phyloP scores from a whole-genome alignment of 495 filamentous ascomycete species.

The Apodospora peruviana region DNA sequence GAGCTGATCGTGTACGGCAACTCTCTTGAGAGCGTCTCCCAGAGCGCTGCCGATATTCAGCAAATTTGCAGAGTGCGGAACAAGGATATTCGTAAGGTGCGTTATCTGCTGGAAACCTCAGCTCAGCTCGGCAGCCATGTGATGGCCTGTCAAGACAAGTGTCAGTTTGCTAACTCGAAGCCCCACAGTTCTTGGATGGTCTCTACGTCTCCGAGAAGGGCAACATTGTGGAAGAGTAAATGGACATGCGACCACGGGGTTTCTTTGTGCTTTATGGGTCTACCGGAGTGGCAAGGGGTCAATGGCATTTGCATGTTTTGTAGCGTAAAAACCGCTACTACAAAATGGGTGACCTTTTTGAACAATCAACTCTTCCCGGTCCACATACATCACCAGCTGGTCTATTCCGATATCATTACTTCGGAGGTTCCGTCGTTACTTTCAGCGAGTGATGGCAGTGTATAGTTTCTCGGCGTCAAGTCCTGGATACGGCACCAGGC shows the following conservation, averaged over 20 bases:
- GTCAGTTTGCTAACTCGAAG: neutral
- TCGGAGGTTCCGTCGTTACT: neutral
- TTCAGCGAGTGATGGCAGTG: neutral
- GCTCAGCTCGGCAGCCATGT: neutral
- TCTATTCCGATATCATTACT: neutral
- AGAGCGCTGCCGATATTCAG: slow-evolving; percentile 97
- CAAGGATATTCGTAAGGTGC: slow-evolving; percentile 99
- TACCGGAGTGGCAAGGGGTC: slow-evolving; percentile 36
- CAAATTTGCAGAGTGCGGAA: slow-evolving; percentile 98
- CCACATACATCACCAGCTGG: neutral
- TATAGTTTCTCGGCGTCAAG: neutral
- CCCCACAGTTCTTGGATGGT: slow-evolving; percentile 97
- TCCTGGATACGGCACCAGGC: neutral
- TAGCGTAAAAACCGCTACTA: slow-evolving; percentile 44
- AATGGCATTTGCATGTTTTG: slow-evolving; percentile 52
- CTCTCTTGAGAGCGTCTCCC: slow-evolving; percentile 92
- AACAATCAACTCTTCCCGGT: slow-evolving; percentile 16
- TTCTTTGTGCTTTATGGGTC: slow-evolving; percentile 41
- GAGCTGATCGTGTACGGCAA: slow-evolving; percentile 90
- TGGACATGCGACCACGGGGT: slow-evolving; percentile 40
- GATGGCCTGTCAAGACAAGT: neutral
- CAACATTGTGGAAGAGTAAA: slow-evolving; percentile 73
- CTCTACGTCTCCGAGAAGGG: slow-evolving; percentile 97
- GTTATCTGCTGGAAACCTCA: no score
- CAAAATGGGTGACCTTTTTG: slow-evolving; percentile 42